These are phyloP conservation scores for Sisymbrium irio DNA, from an alignment of 345 rosid species.

Conservation along the genomic window DNA sequence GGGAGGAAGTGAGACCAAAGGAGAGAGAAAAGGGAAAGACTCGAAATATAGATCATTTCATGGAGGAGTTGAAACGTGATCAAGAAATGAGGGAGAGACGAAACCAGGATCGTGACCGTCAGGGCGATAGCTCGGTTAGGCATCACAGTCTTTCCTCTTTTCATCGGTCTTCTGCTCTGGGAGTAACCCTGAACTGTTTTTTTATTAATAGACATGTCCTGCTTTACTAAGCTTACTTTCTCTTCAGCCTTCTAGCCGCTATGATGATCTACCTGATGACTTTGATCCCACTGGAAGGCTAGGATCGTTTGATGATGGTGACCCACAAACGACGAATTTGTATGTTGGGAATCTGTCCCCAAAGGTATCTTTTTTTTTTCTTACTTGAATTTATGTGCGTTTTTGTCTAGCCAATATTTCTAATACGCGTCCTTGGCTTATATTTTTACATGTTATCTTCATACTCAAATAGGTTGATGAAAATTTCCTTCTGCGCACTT, in stretches of 20 bases:
- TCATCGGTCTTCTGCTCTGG: background rate
- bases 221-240: slow-evolving; percentile 21
- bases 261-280: slow-evolving; percentile 96
- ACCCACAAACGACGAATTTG: slow-evolving; percentile 97
- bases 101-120: slow-evolving; percentile 86
- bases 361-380: slow-evolving; percentile 68
- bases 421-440: background rate
- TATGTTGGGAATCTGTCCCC: slow-evolving; percentile 98
- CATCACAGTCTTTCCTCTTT: background rate
- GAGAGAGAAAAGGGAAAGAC: slow-evolving; percentile 89
- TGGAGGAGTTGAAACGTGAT: slow-evolving; percentile 99
- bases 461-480: slow-evolving; percentile 75
- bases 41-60: slow-evolving; percentile 89
- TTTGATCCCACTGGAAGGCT: slow-evolving; percentile 98
- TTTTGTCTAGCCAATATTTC: slow-evolving; percentile 10
- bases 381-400: slow-evolving; percentile 48
- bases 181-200: background rate
- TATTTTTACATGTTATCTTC: slow-evolving; percentile 9
- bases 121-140: slow-evolving; percentile 66
- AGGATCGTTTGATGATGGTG: slow-evolving; percentile 99
- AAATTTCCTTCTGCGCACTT: slow-evolving; percentile 94
- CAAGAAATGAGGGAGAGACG: slow-evolving; percentile 97
- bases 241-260: slow-evolving; percentile 84
- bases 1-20: slow-evolving; percentile 74
- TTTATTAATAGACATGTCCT: background rate